Evolutionary conservation across 257 asterid genomes (phyloP), one percentile per base, ranked within the genome.

Genomic region (Scutellaria galericulata): DNA sequence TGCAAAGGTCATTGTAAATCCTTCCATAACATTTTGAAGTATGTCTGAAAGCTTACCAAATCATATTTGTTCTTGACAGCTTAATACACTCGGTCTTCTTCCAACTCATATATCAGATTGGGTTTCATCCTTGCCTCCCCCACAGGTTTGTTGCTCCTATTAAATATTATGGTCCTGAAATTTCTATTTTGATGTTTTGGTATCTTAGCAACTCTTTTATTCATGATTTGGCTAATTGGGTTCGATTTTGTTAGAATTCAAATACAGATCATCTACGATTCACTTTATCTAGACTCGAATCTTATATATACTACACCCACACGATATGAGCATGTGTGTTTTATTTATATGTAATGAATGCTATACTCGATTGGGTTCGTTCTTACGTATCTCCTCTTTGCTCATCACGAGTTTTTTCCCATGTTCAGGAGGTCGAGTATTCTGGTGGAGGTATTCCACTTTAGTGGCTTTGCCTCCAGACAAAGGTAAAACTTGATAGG

Each of bases 41-140:
- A 62, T 64, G 66, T 56, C 31, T 60, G 40, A 55, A 67, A 51
- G 60, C 72, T 77, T 48, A 66, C 46, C 46, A 11, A 54, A 14
- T 48, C 46, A 40, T 44, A 0, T 77, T 27, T 83, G 1, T 56
- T 78, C 42, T 70, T 53, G 71, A 68, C 97, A 95, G 99, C 98
- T 95, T 59, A 90, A 92, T 77, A 88, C 96, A 0, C 79, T 95
- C 64, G 99, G 99, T 40, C 97, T 95, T 87, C 99, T 92, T 75
- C 99, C 99, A 71, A 95, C 98, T 48, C 98, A 95, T 70, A 83
- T 90, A 46, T 95, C 98, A 1, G 98, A 95, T 40, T 95, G 98
- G 98, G 98, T 95, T 65, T 95, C 99, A 63, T 95, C 99, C 72
- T 80, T 95, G 79, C 90, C 99, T 75, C 99, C 99, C 31, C 90